These are phyloP conservation scores for Amanita rubescens DNA, from an alignment of 768 basidiomycete genomes.

Conservation along the genomic window DNA sequence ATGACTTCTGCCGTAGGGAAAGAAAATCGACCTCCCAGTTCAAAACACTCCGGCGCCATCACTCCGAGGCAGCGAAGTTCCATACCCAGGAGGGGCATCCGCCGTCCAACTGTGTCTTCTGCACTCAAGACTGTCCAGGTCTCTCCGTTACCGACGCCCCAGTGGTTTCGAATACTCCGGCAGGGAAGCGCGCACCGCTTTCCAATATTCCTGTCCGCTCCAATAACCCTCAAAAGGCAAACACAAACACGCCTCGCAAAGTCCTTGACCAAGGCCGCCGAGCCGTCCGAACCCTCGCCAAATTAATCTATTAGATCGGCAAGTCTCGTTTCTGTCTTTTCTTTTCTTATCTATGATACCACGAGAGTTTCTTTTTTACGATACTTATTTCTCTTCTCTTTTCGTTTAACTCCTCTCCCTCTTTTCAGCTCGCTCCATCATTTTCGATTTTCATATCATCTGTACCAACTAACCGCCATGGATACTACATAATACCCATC, in stretches of 20 bases:
- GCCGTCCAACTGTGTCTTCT: constrained; percentile 3
- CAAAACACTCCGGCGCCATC: background rate
- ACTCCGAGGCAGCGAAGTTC: background rate
- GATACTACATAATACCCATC: background rate
- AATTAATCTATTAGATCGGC: background rate
- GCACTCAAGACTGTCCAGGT: background rate
- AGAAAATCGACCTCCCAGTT: background rate
- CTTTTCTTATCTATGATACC: background rate
- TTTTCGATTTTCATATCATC: background rate
- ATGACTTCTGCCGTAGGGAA: background rate
- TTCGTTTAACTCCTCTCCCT: background rate
- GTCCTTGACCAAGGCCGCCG: background rate
- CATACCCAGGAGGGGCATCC: background rate
- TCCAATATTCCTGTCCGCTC: background rate
- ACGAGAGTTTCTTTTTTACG: background rate
- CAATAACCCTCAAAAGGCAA: background rate
- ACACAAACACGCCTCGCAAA: background rate
- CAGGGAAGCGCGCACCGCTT: background rate
- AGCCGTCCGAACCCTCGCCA: constrained; percentile 1
- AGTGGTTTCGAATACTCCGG: background rate
- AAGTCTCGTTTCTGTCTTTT: background rate
- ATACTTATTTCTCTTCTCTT: background rate
- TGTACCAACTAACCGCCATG: background rate
- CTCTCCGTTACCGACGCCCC: background rate
- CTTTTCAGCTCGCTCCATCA: background rate